These are phyloP conservation scores for Diaporthe citri DNA, from an alignment of 2,329 filamentous ascomycete species.

Conservation along the genomic window DNA sequence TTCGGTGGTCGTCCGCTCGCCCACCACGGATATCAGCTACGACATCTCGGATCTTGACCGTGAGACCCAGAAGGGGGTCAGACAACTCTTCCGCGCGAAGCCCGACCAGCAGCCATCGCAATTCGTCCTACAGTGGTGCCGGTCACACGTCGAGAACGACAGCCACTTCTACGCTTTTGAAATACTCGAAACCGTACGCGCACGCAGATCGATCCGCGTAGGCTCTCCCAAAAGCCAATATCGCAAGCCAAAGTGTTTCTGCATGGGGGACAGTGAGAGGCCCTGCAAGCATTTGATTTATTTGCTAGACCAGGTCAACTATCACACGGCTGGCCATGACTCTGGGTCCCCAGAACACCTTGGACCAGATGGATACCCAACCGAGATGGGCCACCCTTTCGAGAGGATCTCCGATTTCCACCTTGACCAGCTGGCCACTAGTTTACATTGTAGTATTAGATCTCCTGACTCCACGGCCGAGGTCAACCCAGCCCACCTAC, in stretches of 20 bases:
- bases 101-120: slow-evolving; percentile 56
- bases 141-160: slow-evolving; percentile 53
- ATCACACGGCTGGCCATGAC: slow-evolving; percentile 57
- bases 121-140: slow-evolving; percentile 64
- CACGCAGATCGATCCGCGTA: slow-evolving; percentile 64
- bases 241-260: slow-evolving; percentile 61
- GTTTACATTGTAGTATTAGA: slow-evolving; percentile 62
- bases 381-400: slow-evolving; percentile 63
- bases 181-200: slow-evolving; percentile 63
- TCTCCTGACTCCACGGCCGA: slow-evolving; percentile 47
- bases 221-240: slow-evolving; percentile 55
- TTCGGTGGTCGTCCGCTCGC: slow-evolving; percentile 46
- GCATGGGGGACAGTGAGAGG: slow-evolving; percentile 48
- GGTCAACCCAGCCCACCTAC: slow-evolving; percentile 54
- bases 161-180: slow-evolving; percentile 65
- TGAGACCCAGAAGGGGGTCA: slow-evolving; percentile 54
- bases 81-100: slow-evolving; percentile 55
- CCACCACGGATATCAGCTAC: slow-evolving; percentile 54
- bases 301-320: slow-evolving; percentile 66
- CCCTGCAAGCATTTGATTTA: slow-evolving; percentile 67
- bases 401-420: slow-evolving; percentile 62
- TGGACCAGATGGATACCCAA: slow-evolving; percentile 57
- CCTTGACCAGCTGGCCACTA: slow-evolving; percentile 64
- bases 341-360: slow-evolving; percentile 45
- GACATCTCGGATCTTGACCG: slow-evolving; percentile 54